These are phyloP conservation scores for Sugiyamaella novakii DNA, from an alignment of 1,139 yeast species.

Conservation along the genomic window DNA sequence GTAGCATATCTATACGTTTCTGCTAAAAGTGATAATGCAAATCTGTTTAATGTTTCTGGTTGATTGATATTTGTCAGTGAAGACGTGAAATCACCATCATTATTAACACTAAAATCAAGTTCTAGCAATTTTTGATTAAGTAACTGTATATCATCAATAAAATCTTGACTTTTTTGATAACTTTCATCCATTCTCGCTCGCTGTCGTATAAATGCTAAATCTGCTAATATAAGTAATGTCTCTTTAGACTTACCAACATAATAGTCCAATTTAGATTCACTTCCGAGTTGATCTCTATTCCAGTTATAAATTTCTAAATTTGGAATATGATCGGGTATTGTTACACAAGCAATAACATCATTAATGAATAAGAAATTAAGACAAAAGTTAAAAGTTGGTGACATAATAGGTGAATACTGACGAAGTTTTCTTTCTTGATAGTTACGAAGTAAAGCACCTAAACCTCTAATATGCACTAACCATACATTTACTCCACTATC, in stretches of 20 bases:
- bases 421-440: conserved; percentile 8
- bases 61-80: background rate
- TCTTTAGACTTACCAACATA: conserved; percentile 15
- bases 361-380: conserved; percentile 15
- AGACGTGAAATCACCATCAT: background rate
- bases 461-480: conserved; percentile 17
- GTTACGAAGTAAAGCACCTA: conserved; percentile 12
- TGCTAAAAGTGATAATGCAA: conserved; percentile 14
- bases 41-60: background rate
- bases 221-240: conserved; percentile 11
- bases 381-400: conserved; percentile 14
- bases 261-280: conserved; percentile 8
- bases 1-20: conserved; percentile 18
- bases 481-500: conserved; percentile 20
- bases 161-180: conserved; percentile 6
- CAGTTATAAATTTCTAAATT: conserved; percentile 7
- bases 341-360: conserved; percentile 19
- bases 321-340: conserved; percentile 19
- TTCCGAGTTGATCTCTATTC: conserved; percentile 3
- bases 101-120: background rate
- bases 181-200: background rate
- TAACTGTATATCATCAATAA: conserved; percentile 12
- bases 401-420: background rate
- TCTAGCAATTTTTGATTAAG: conserved; percentile 4
- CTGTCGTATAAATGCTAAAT: conserved; percentile 15